Evolutionary conservation across 768 basidiomycete species (phyloP).

Genomic region (Pulveroboletus ravenelii): DNA sequence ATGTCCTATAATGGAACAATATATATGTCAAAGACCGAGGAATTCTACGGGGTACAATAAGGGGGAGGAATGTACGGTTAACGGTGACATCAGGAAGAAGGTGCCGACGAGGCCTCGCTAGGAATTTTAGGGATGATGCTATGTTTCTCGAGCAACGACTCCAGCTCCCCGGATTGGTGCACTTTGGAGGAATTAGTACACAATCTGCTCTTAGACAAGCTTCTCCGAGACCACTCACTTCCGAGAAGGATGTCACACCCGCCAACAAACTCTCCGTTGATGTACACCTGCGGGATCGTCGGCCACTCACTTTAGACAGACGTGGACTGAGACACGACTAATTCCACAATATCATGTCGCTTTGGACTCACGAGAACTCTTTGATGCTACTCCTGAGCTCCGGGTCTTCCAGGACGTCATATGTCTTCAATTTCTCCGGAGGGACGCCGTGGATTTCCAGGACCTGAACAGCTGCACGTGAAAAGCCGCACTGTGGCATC

Average conservation of each 20-base stretch:
- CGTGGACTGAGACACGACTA: not conserved
- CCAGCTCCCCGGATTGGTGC: constrained; percentile 95
- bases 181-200: constrained; percentile 44
- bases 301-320: constrained; percentile 79
- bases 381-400: constrained; percentile 87
- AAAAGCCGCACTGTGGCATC: constrained; percentile 91
- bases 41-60: not conserved
- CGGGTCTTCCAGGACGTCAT: constrained; percentile 81
- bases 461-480: constrained; percentile 87
- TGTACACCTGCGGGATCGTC: constrained; percentile 92
- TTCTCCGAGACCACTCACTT: constrained; percentile 51
- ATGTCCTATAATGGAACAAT: not conserved
- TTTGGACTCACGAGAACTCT: constrained; percentile 85
- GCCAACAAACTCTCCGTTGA: constrained; percentile 93
- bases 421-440: constrained; percentile 77
- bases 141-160: constrained; percentile 69
- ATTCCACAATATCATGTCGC: not conserved
- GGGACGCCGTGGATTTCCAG: constrained; percentile 82
- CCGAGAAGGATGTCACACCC: constrained; percentile 93
- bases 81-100: not conserved
- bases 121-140: constrained; percentile 49
- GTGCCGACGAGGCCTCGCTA: constrained; percentile 1
- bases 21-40: not conserved
- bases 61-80: not conserved
- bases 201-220: not conserved